Conservation (phyloP, 202 grass and related monocot genomes). For the Bolboschoenoplectus hybrid region DNA sequence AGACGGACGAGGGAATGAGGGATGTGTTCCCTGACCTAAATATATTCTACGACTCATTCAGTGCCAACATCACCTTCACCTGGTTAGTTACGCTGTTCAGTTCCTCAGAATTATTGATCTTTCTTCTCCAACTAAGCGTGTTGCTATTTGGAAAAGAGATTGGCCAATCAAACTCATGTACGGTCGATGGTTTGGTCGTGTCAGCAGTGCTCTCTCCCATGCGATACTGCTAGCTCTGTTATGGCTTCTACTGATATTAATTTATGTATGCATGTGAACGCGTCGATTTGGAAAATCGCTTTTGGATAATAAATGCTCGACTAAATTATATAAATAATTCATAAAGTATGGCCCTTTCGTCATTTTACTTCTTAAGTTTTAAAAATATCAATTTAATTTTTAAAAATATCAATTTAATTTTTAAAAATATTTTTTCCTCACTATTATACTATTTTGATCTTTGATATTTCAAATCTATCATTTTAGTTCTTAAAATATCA, state of each 20-base stretch:
- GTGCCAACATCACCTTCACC: slow-evolving; percentile 10
- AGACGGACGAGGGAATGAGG: not conserved
- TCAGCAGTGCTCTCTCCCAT: not conserved
- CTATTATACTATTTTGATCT: too few species aligned
- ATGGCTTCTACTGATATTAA: not conserved
- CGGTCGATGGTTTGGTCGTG: slow-evolving; percentile 29
- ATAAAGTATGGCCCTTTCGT: too few species aligned
- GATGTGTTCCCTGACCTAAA: slow-evolving; percentile 9
- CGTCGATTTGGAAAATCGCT: not conserved
- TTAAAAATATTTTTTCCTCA: too few species aligned
- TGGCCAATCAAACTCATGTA: slow-evolving; percentile 18
- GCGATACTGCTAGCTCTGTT: not conserved
- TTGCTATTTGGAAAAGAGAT: not conserved
- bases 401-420: too few species aligned
- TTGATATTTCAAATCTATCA: too few species aligned
- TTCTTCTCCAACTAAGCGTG: slow-evolving; percentile 14
- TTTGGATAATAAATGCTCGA: not conserved
- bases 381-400: too few species aligned
- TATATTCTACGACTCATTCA: slow-evolving; percentile 21
- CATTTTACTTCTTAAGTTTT: too few species aligned
- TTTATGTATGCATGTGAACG: not conserved
- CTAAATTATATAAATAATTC: too few species aligned
- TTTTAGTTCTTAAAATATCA: too few species aligned
- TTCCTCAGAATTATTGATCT: slow-evolving; percentile 7
- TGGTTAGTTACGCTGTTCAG: slow-evolving; percentile 25